Percentiles rank a stretch among this genome's conserved stretches.
These are phyloP conservation scores for Sextonia rubra DNA, from an alignment of 164 flowering plant species.

Conservation along the genomic window DNA sequence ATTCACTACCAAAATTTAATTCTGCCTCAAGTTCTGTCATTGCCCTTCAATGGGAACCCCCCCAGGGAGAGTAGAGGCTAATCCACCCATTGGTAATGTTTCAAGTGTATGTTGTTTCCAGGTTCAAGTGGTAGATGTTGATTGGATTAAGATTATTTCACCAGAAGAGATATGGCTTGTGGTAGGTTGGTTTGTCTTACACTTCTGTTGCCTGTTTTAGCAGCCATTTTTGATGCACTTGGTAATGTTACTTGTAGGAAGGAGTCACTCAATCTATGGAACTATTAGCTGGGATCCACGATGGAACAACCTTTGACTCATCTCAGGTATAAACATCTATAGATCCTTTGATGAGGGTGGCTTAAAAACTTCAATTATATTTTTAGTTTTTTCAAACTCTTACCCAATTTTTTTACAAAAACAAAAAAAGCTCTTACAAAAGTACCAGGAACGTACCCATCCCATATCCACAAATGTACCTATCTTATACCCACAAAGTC, in stretches of 20 bases:
- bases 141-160: constrained; percentile 75
- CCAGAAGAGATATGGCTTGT: constrained; percentile 63
- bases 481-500: too few species aligned
- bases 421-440: too few species aligned
- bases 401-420: too few species aligned
- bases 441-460: too few species aligned
- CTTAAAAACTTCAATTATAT: too few species aligned
- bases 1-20: too few species aligned
- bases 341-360: background rate
- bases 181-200: constrained; percentile 28
- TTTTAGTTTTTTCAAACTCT: too few species aligned
- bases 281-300: constrained; percentile 59
- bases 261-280: constrained; percentile 47
- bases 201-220: background rate
- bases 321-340: constrained; percentile 54
- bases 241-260: constrained; percentile 37
- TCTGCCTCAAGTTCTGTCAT: too few species aligned
- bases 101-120: constrained; percentile 19
- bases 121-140: constrained; percentile 91
- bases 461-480: too few species aligned
- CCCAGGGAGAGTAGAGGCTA: too few species aligned
- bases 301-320: constrained; percentile 67
- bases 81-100: background rate
- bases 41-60: too few species aligned
- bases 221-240: background rate